A percentile compares a stretch with the other conserved stretches of the same genome.
phyloP scores from a whole-genome alignment of 306 rosid species.

The Dicorynia guianensis region DNA sequence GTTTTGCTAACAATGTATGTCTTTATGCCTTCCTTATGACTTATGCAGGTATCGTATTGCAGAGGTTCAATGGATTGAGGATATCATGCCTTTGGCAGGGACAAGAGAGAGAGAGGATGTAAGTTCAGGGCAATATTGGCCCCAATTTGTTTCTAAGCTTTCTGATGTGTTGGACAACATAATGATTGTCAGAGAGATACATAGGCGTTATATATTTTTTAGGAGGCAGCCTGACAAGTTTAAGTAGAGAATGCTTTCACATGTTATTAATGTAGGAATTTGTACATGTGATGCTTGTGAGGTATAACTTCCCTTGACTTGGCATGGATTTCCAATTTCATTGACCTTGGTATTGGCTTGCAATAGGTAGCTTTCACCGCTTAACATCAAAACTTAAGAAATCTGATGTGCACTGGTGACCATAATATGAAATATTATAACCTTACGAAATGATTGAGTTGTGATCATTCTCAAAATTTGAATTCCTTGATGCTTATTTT shows the following conservation, averaged over 20 bases:
- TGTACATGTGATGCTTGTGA: conserved; percentile 16
- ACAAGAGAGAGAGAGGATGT: conserved; percentile 73
- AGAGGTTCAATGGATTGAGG: conserved; percentile 89
- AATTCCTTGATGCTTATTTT: conserved; percentile 17
- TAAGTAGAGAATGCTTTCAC: conserved; percentile 20
- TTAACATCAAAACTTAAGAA: conserved; percentile 24
- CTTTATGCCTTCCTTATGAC: conserved; percentile 36
- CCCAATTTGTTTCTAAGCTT: conserved; percentile 28
- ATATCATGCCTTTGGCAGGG: conserved; percentile 71
- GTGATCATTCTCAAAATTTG: conserved; percentile 25
- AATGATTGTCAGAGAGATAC: background rate
- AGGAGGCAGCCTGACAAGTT: conserved; percentile 25
- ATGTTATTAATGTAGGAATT: conserved; percentile 24
- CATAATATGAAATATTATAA: conserved; percentile 29
- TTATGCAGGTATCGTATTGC: conserved; percentile 89
- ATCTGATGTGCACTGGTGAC: background rate
- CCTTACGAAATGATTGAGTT: conserved; percentile 5
- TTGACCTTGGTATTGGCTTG: conserved; percentile 21
- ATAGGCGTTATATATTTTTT: conserved; percentile 16
- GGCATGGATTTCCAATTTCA: conserved; percentile 10
- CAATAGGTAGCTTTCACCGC: background rate
- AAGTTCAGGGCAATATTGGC: conserved; percentile 47
- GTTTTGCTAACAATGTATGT: conserved; percentile 30
- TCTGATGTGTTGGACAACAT: conserved; percentile 7
- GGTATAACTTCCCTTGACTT: background rate